These are phyloP conservation scores for Recurvomyces mirabilis DNA, from an alignment of 495 filamentous ascomycete genomes.

Conservation along the genomic window DNA sequence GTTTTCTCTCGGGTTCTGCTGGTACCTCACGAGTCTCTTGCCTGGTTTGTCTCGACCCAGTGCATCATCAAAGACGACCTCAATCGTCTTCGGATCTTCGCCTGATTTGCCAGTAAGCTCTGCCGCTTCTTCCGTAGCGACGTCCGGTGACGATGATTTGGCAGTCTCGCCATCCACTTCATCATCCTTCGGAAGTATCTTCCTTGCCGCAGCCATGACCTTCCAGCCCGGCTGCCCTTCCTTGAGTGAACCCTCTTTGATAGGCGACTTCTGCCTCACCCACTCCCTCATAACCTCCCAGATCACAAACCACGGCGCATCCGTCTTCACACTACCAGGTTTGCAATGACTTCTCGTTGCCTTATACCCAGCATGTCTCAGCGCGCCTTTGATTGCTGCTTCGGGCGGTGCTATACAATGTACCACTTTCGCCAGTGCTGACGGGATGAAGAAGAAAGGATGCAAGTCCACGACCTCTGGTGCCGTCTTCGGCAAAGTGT, in stretches of 20 bases:
- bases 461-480: conserved; percentile 51
- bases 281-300: conserved; percentile 95
- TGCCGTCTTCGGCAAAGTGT: conserved; percentile 22
- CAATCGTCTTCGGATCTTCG: conserved; percentile 34
- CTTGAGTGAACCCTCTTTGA: conserved; percentile 59
- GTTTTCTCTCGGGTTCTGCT: conserved; percentile 74
- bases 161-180: conserved; percentile 22
- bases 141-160: conserved; percentile 13
- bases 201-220: conserved; percentile 40
- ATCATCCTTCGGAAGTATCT: conserved; percentile 22
- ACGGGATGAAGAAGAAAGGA: conserved; percentile 81
- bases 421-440: conserved; percentile 55
- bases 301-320: conserved; percentile 76
- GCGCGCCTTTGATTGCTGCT: conserved; percentile 63
- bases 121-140: conserved; percentile 8
- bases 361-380: conserved; percentile 67
- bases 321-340: conserved; percentile 77
- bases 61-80: conserved; percentile 70
- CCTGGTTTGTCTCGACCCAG: conserved; percentile 55
- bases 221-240: conserved; percentile 55
- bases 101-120: conserved; percentile 4
- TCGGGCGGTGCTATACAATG: conserved; percentile 66
- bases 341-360: conserved; percentile 77
- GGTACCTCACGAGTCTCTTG: conserved; percentile 67
- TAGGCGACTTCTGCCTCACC: conserved; percentile 61